Evolutionary conservation across 345 rosid genomes (phyloP).

Genomic region (Microthlaspi erraticum): DNA sequence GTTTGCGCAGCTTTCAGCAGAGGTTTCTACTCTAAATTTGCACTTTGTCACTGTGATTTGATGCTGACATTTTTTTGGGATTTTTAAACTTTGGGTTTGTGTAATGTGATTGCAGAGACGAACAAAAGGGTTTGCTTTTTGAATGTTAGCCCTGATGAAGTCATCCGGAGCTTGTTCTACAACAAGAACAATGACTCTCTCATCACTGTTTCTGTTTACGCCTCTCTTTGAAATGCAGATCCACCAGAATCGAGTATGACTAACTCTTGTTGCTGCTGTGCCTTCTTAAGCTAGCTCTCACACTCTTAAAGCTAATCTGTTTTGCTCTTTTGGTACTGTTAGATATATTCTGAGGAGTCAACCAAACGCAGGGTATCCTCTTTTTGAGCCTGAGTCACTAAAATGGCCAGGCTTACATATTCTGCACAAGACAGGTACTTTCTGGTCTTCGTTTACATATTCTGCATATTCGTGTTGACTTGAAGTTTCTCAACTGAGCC

Average conservation of each 20-base stretch:
- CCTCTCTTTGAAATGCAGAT: conserved; percentile 92
- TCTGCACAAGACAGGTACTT: conserved; percentile 81
- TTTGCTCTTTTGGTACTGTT: conserved; percentile 2
- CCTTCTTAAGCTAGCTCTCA: conserved; percentile 14
- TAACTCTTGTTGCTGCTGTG: conserved; percentile 4
- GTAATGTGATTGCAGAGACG: conserved; percentile 55
- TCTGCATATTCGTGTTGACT: conserved; percentile 59
- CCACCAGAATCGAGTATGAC: conserved; percentile 78
- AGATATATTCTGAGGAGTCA: conserved; percentile 78
- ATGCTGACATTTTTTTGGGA: conserved; percentile 54
- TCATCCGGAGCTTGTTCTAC: conserved; percentile 80
- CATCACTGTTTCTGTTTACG: conserved; percentile 89
- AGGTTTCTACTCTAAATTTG: conserved; percentile 47
- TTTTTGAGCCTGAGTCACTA: conserved; percentile 80
- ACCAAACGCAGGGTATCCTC: conserved; percentile 81
- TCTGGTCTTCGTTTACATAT: conserved; percentile 53
- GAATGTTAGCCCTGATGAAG: conserved; percentile 86
- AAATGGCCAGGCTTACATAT: conserved; percentile 93
- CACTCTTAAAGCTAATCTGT: background rate
- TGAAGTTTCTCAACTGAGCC: conserved; percentile 23
- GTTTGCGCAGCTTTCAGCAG: conserved; percentile 89
- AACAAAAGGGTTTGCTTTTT: conserved; percentile 78
- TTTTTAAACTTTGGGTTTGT: background rate
- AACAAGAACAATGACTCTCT: conserved; percentile 93
- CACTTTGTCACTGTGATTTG: conserved; percentile 45